Base-by-base conservation (phyloP, 305 asterid genomes). In the Stenogyne calaminthoides region DNA sequence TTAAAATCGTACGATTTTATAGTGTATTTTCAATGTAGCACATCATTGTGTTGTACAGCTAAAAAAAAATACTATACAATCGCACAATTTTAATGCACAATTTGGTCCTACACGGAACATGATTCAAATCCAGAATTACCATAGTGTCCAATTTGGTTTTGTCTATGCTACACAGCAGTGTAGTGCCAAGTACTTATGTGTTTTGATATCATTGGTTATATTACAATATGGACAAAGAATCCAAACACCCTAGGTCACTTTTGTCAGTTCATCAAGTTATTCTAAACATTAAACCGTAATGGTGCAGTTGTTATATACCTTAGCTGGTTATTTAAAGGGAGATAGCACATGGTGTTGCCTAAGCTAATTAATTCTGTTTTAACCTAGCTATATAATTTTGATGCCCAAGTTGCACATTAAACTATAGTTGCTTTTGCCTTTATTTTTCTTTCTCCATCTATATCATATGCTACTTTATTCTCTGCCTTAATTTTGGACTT, bases 371-470 rank as follows among this genome's bases (percentile, higher is more conserved):
- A 66, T 59, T 73, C 52, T 78, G 73, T 69, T 73, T 69, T 52
- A 61, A 46, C 59, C 56, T 56, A 9, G 20, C 40, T 55, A 34
- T 1, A 7, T 44, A 64, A 42, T 42, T 67, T 39, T 18, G 83
- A 84, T 32, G 39, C 61, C 88, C 87, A 83, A 79, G 87, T 84
- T 83, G 85, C 12, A 67, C 49, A 27, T 70, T 37, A 84, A 77
- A 32, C 68, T 37, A 86, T 77, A 90, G 86, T 78, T 77, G 77
- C 74, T 84, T 86, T 83, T 80, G 44, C 74, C 75, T 47, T 82
- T 73, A 71, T 80, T 69, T 70, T 64, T 37, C 51, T 51, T 79
- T 62, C 78, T 62, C 59, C 69, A 69, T 71, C 80, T 69, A 47
- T 69, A 72, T 62, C 67, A 42, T 56, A 65, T 44, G 49, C 73